These are phyloP conservation scores for Magnaporthiopsis rhizophila DNA, from an alignment of 2,329 filamentous ascomycete genomes.

Conservation along the genomic window DNA sequence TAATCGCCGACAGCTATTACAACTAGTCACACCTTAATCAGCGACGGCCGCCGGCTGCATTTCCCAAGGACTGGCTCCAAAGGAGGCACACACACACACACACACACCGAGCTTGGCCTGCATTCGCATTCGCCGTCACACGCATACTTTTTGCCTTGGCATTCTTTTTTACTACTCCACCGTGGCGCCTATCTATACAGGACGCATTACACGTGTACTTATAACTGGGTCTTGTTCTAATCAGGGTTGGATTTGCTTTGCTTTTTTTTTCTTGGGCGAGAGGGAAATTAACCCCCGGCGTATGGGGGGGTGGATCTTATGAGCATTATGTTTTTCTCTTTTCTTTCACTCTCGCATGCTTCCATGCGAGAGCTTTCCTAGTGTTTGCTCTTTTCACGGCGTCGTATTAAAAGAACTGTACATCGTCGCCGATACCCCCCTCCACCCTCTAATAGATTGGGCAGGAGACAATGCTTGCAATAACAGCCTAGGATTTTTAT, in stretches of 20 bases:
- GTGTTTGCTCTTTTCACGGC: conserved; percentile 8
- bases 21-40: too few species aligned
- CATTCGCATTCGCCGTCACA: not conserved
- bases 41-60: not conserved
- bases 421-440: conserved; percentile 11
- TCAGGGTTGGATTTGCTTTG: not conserved
- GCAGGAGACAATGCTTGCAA: conserved; percentile 9
- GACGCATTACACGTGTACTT: conserved; percentile 3
- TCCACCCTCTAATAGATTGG: conserved; percentile 2
- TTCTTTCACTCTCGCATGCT: not conserved
- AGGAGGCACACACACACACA: not conserved
- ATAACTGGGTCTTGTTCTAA: not conserved
- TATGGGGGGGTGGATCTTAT: not conserved
- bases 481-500: not conserved
- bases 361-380: too few species aligned
- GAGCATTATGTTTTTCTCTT: not conserved
- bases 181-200: not conserved
- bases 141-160: not conserved
- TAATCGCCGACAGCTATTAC: too few species aligned
- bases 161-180: not conserved
- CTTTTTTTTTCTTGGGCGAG: not conserved
- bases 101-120: not conserved
- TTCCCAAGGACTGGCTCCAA: not conserved
- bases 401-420: conserved; percentile 9
- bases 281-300: too few species aligned